These are phyloP conservation scores for Entoloma clypeatum DNA, from an alignment of 1,284 basidiomycete genomes.

Conservation along the genomic window DNA sequence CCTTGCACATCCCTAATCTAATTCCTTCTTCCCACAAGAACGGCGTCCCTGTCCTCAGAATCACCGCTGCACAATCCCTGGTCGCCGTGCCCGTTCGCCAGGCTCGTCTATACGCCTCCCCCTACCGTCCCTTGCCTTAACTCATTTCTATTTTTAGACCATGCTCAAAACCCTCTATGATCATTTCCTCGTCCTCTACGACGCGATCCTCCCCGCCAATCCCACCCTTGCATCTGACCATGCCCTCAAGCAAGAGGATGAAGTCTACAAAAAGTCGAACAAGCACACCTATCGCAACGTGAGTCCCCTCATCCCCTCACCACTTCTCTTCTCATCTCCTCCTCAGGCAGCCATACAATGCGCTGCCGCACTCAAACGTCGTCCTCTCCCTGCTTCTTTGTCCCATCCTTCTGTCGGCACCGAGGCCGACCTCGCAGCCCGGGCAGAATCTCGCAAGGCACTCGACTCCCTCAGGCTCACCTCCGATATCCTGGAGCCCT, in stretches of 20 bases:
- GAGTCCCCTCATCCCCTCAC: constrained; percentile 20
- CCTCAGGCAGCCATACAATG: constrained; percentile 69
- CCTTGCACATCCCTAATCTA: constrained; percentile 8
- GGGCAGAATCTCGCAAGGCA: constrained; percentile 56
- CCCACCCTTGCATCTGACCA: constrained; percentile 67
- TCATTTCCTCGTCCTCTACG: constrained; percentile 66
- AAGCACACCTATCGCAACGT: constrained; percentile 81
- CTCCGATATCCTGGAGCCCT: constrained; percentile 47
- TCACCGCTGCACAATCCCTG: constrained; percentile 60
- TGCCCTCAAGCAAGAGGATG: constrained; percentile 72
- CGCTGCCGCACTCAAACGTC: constrained; percentile 69
- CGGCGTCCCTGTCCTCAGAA: constrained; percentile 62
- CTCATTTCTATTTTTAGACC: constrained; percentile 37
- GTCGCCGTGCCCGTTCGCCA: constrained; percentile 70
- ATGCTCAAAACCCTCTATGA: constrained; percentile 72
- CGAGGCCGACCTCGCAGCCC: constrained; percentile 58
- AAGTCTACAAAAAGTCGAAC: constrained; percentile 66
- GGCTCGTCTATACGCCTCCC: constrained; percentile 32
- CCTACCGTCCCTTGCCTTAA: constrained; percentile 8
- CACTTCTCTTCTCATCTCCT: constrained; percentile 13
- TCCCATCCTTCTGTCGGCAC: constrained; percentile 81
- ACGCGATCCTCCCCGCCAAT: constrained; percentile 43
- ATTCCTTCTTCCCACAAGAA: constrained; percentile 31
- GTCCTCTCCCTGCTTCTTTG: constrained; percentile 56
- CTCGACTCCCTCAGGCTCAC: constrained; percentile 58